Evolutionary conservation across 306 rosid genomes (phyloP).

Genomic region (Sphenostylis stenocarpa): DNA sequence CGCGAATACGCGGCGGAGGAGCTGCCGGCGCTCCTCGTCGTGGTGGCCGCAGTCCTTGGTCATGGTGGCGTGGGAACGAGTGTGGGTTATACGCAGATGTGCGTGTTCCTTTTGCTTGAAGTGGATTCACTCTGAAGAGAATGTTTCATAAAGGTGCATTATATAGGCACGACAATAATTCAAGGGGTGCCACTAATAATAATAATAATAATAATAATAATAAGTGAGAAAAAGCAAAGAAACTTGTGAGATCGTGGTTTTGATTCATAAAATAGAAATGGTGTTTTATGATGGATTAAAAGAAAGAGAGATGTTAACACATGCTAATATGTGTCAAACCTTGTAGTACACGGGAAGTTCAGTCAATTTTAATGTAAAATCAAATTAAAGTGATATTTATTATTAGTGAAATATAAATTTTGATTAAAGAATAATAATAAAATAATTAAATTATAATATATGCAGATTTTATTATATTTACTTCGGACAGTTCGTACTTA

Average conservation of each 20-base stretch:
- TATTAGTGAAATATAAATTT: neutral
- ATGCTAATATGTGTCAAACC: neutral
- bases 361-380: neutral
- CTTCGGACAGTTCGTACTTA: no score
- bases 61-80: slow-evolving; percentile 8
- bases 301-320: neutral
- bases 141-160: neutral
- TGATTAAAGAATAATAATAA: no score
- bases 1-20: slow-evolving; percentile 40
- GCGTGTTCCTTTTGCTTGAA: no score
- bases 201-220: no score
- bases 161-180: neutral
- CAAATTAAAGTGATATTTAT: neutral
- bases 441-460: no score
- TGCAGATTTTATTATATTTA: no score
- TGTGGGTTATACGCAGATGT: neutral
- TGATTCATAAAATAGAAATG: no score
- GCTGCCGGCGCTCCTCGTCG: slow-evolving; percentile 11
- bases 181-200: no score
- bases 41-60: slow-evolving; percentile 47
- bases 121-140: neutral
- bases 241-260: neutral
- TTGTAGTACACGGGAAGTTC: neutral
- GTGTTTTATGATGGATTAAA: no score
- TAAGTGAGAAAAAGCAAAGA: neutral